A percentile compares a stretch with the other conserved stretches of the same genome.
phyloP scores from a whole-genome alignment of 495 filamentous ascomycete genomes.

The Daldinia loculata region DNA sequence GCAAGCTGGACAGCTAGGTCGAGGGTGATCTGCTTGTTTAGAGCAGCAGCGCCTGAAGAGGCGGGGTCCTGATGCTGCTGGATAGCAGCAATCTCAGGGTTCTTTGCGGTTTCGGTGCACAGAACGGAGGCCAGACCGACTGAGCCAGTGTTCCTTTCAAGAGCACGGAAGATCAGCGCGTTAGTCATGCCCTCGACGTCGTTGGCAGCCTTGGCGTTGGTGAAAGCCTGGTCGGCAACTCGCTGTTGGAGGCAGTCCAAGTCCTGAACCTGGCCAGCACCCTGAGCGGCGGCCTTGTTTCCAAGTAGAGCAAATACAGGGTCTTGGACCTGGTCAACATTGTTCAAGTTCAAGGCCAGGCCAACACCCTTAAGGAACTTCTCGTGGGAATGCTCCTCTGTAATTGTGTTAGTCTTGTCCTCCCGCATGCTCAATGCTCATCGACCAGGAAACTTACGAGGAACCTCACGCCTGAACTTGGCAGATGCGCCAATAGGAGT shows the following conservation, averaged over 20 bases:
- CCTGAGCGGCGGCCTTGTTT: constrained; percentile 64
- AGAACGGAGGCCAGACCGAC: constrained; percentile 63
- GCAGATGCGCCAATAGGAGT: constrained; percentile 23
- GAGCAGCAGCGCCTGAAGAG: constrained; percentile 56
- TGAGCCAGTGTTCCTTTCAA: constrained; percentile 69
- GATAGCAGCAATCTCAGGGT: constrained; percentile 72
- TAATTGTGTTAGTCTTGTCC: background rate
- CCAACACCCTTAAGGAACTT: constrained; percentile 59
- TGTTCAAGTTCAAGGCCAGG: constrained; percentile 61
- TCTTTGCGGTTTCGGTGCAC: constrained; percentile 68
- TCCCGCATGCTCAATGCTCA: background rate
- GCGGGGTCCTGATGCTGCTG: constrained; percentile 73
- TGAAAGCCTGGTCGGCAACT: constrained; percentile 73
- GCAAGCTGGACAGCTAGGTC: constrained; percentile 64
- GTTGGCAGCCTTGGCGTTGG: constrained; percentile 70
- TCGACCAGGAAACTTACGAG: constrained; percentile 44
- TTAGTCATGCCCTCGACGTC: constrained; percentile 64
- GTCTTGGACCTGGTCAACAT: constrained; percentile 66
- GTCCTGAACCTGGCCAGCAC: constrained; percentile 65
- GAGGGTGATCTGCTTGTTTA: constrained; percentile 65
- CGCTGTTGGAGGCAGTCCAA: constrained; percentile 73
- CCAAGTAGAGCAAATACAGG: constrained; percentile 72
- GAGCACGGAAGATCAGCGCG: constrained; percentile 68
- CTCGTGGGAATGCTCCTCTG: constrained; percentile 70
- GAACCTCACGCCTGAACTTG: constrained; percentile 60